Evolutionary conservation across 2,329 filamentous ascomycete species (phyloP).

Genomic region (Trichoderma lentiforme): DNA sequence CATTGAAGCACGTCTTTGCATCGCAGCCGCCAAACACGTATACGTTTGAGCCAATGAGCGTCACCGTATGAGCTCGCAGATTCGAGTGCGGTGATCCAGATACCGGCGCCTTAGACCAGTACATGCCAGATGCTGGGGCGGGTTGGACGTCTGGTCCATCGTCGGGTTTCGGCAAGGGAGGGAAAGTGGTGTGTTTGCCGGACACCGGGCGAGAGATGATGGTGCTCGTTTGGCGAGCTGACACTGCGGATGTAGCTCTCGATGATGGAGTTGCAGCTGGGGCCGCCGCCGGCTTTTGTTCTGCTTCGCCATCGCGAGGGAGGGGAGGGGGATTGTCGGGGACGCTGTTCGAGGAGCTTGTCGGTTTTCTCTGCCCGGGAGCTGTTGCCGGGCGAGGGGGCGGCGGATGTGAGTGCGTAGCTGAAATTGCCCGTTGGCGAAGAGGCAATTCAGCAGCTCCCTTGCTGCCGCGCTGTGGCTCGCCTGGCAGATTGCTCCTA

Average conservation of each 20-base stretch:
- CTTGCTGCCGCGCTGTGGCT: slow-evolving; percentile 42
- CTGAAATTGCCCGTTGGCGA: slow-evolving; percentile 53
- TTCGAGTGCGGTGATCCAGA: slow-evolving; percentile 60
- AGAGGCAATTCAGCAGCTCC: slow-evolving; percentile 49
- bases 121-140: slow-evolving; percentile 68
- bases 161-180: slow-evolving; percentile 54
- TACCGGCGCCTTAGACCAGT: slow-evolving; percentile 65
- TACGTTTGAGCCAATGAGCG: slow-evolving; percentile 62
- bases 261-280: slow-evolving; percentile 14
- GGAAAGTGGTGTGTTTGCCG: slow-evolving; percentile 49
- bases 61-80: slow-evolving; percentile 64
- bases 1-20: slow-evolving; percentile 64
- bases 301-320: slow-evolving; percentile 19
- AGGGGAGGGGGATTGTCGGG: slow-evolving; percentile 35
- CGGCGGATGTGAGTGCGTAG: slow-evolving; percentile 34
- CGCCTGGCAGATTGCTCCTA: slow-evolving; percentile 47
- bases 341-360: slow-evolving; percentile 36
- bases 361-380: slow-evolving; percentile 27
- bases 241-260: slow-evolving; percentile 25
- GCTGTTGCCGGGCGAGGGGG: slow-evolving; percentile 28
- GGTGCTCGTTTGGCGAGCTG: slow-evolving; percentile 20
- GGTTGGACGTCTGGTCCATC: slow-evolving; percentile 58
- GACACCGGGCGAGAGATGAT: slow-evolving; percentile 30
- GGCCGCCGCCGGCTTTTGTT: slow-evolving; percentile 12
- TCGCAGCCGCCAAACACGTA: slow-evolving; percentile 70